phyloP scores from a whole-genome alignment of 768 basidiomycete species.

The Suillus discolor region DNA sequence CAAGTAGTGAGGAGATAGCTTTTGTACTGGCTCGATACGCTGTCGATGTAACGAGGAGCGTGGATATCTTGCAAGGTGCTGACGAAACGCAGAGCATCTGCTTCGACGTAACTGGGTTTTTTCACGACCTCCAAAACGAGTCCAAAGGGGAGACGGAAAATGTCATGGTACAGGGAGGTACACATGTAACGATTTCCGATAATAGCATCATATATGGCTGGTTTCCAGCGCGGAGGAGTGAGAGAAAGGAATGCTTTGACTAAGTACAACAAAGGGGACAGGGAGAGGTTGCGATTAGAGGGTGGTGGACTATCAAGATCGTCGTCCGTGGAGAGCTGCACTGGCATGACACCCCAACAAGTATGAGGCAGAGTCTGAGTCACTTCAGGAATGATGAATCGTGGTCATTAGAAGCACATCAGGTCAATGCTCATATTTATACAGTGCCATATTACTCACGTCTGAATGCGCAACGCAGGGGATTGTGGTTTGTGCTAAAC shows the following conservation, averaged over 20 bases:
- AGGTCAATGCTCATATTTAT: background rate
- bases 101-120: background rate
- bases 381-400: background rate
- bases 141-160: background rate
- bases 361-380: background rate
- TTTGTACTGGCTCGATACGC: background rate
- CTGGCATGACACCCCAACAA: background rate
- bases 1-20: background rate
- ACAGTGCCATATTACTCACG: background rate
- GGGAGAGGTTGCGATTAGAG: background rate
- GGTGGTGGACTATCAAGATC: background rate
- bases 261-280: background rate
- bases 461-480: background rate
- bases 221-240: background rate
- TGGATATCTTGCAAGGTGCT: background rate
- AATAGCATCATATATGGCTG: slow-evolving; percentile 1
- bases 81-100: background rate
- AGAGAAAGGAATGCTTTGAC: background rate
- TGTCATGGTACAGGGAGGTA: too few relatives aligned
- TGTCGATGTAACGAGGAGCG: background rate
- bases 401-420: background rate
- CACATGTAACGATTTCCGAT: background rate
- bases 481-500: background rate
- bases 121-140: background rate
- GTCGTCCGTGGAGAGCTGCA: background rate